phyloP scores from a whole-genome alignment of 1,139 yeast species.

The Lodderomyces oxycetoniae region DNA sequence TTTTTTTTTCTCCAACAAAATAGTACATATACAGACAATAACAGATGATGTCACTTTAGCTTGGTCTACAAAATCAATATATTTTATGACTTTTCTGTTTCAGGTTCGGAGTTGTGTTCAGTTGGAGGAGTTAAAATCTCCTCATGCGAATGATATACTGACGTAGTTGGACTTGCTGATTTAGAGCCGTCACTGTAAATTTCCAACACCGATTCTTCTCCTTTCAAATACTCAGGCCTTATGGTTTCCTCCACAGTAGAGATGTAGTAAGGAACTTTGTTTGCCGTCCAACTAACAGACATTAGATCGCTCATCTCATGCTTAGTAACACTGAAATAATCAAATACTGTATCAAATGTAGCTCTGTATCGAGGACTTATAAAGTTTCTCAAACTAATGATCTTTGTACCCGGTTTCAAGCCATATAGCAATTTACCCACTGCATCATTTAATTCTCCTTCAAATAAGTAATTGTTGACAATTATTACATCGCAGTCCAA shows the following conservation, averaged over 20 bases:
- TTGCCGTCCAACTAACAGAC: conserved; percentile 87
- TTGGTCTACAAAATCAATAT: too few relatives aligned
- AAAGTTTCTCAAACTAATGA: conserved; percentile 73
- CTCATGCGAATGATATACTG: neutral
- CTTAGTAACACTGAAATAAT: conserved; percentile 60
- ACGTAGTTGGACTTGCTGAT: conserved; percentile 6
- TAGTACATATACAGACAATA: neutral
- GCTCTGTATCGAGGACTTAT: conserved; percentile 56
- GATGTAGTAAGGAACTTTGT: conserved; percentile 74
- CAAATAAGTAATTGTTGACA: conserved; percentile 80
- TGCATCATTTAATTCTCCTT: conserved; percentile 61
- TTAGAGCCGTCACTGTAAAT: conserved; percentile 7
- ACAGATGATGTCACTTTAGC: neutral
- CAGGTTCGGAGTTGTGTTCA: conserved; percentile 6
- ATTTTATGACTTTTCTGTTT: conserved; percentile 5
- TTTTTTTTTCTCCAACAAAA: conserved; percentile 1
- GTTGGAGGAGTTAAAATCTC: conserved; percentile 8
- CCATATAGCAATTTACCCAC: conserved; percentile 63
- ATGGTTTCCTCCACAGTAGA: conserved; percentile 57
- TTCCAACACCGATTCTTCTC: conserved; percentile 5
- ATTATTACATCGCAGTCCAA: conserved; percentile 66
- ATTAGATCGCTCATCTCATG: conserved; percentile 60
- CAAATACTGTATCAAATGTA: conserved; percentile 55
- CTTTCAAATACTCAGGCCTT: conserved; percentile 24
- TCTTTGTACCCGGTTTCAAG: conserved; percentile 68